Conservation (phyloP, 768 basidiomycete genomes). For the Lanmaoa pseudosensibilis region DNA sequence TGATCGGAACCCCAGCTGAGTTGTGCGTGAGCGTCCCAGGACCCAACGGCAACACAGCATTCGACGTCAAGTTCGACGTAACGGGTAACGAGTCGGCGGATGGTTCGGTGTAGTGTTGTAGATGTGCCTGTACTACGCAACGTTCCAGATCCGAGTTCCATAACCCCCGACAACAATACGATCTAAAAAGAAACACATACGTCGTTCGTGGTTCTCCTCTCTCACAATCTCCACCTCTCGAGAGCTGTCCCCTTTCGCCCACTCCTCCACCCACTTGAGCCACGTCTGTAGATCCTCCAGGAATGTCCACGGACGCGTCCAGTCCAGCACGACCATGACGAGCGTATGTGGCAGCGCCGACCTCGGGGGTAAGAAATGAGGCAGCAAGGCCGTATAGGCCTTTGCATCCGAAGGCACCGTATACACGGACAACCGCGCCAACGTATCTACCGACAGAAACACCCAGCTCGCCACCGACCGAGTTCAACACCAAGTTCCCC, state of each 20-base stretch:
- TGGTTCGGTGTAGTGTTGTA: slow-evolving; percentile 90
- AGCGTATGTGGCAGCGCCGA: slow-evolving; percentile 67
- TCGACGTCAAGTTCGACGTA: slow-evolving; percentile 54
- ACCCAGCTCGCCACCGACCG: background rate
- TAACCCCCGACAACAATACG: background rate
- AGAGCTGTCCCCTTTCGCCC: slow-evolving; percentile 67
- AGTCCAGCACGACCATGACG: slow-evolving; percentile 86
- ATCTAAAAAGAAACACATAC: slow-evolving; percentile 47
- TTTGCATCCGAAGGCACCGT: slow-evolving; percentile 82
- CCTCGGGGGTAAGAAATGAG: slow-evolving; percentile 76
- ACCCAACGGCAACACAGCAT: slow-evolving; percentile 80
- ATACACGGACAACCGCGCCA: slow-evolving; percentile 87
- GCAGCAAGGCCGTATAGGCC: slow-evolving; percentile 69
- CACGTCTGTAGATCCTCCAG: slow-evolving; percentile 81
- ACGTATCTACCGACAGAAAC: slow-evolving; percentile 57
- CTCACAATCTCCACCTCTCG: slow-evolving; percentile 72
- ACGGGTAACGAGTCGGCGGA: slow-evolving; percentile 63
- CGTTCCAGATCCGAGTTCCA: background rate
- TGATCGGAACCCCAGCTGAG: slow-evolving; percentile 77
- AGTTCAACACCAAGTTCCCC: background rate
- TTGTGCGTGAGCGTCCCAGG: slow-evolving; percentile 88
- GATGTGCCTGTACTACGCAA: slow-evolving; percentile 73
- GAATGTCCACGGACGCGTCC: slow-evolving; percentile 94
- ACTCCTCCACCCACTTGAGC: slow-evolving; percentile 82
- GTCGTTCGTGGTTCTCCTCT: slow-evolving; percentile 80